Conservation (phyloP, 192 early-diverging fungal genomes). For the Rhizoclosmatium globosum region DNA sequence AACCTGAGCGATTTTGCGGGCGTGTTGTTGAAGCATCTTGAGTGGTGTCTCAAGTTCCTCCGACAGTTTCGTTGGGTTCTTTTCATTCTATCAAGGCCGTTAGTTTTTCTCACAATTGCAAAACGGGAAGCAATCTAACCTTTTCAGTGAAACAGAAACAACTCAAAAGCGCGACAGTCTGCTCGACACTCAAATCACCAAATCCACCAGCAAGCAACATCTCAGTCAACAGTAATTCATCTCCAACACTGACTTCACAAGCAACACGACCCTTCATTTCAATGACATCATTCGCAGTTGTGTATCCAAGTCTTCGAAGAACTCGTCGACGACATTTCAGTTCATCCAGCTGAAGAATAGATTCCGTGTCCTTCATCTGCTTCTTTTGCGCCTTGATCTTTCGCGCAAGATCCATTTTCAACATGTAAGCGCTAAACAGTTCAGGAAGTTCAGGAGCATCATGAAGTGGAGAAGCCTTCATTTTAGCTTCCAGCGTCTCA, state of each 20-base stretch:
- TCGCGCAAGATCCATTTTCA: conserved; percentile 66
- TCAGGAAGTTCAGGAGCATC: conserved; percentile 59
- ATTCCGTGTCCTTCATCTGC: conserved; percentile 78
- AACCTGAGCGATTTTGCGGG: conserved; percentile 83
- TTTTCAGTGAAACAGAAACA: conserved; percentile 93
- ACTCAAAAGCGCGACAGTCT: conserved; percentile 83
- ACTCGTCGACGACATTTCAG: conserved; percentile 90
- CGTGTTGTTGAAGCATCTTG: conserved; percentile 83
- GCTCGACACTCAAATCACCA: conserved; percentile 90
- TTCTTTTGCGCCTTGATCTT: conserved; percentile 76
- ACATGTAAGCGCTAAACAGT: conserved; percentile 68
- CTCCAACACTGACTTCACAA: conserved; percentile 94
- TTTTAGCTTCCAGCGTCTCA: conserved; percentile 72
- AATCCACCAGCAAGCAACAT: conserved; percentile 97
- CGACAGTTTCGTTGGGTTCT: conserved; percentile 24
- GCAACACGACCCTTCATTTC: conserved; percentile 98
- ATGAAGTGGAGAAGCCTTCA: conserved; percentile 69
- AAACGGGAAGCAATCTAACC: conserved; percentile 40
- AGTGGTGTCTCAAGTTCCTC: conserved; percentile 84
- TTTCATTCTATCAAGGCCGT: conserved; percentile 7
- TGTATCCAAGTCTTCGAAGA: conserved; percentile 90
- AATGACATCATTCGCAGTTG: conserved; percentile 82
- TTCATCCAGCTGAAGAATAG: conserved; percentile 92
- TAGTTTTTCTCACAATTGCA: background rate
- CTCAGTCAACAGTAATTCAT: conserved; percentile 94